These are phyloP conservation scores for Cryoendolithus antarcticus DNA, from an alignment of 2,329 filamentous ascomycete species.

Conservation along the genomic window DNA sequence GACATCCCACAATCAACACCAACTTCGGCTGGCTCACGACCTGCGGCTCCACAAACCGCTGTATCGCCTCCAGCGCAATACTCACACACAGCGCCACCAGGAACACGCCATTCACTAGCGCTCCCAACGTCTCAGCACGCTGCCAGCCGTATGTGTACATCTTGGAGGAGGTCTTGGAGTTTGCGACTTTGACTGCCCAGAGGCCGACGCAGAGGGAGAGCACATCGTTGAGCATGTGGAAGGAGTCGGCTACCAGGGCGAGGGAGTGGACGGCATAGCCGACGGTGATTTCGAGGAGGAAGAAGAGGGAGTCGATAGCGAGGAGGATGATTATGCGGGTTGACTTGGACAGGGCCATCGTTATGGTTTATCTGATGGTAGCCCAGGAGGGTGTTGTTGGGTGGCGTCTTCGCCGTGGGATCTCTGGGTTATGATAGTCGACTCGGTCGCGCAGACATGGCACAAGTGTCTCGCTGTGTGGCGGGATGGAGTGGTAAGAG, in stretches of 20 bases:
- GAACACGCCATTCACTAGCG: conserved; percentile 95
- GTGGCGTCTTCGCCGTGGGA: too few relatives aligned
- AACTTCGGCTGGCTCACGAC: conserved; percentile 74
- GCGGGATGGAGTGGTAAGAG: too few relatives aligned
- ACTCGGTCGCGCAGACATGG: too few relatives aligned
- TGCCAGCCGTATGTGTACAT: conserved; percentile 97
- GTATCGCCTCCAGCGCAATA: conserved; percentile 89
- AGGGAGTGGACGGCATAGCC: conserved; percentile 84
- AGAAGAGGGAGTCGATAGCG: conserved; percentile 78
- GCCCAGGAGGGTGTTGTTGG: too few relatives aligned
- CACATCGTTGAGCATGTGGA: conserved; percentile 99
- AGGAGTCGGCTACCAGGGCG: conserved; percentile 89
- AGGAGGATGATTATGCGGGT: conserved; percentile 88
- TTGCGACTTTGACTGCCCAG: conserved; percentile 87
- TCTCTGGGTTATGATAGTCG: too few relatives aligned
- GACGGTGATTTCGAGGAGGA: conserved; percentile 73
- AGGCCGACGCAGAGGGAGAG: conserved; percentile 83
- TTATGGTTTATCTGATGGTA: conserved; percentile 5
- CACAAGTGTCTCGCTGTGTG: too few relatives aligned
- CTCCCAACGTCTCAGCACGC: conserved; percentile 90
- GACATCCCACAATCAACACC: conserved; percentile 77
- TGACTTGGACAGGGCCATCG: conserved; percentile 83
- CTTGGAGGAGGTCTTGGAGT: conserved; percentile 66
- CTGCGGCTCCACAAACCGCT: conserved; percentile 82
- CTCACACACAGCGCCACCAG: conserved; percentile 90